phyloP scores from a whole-genome alignment of 306 rosid species.

The Citrullus colocynthis region DNA sequence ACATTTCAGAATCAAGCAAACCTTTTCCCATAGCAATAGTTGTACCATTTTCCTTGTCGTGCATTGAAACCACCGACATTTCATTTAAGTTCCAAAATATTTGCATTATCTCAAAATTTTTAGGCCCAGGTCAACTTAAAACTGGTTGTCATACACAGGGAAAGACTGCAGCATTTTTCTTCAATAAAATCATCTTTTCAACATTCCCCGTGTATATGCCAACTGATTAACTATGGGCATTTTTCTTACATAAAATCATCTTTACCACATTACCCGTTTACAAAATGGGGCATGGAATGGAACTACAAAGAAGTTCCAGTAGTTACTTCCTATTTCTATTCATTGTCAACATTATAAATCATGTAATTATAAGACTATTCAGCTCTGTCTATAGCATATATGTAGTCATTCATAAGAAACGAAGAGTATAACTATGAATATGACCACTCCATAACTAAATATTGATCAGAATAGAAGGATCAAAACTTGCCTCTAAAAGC shows the following conservation, averaged over 20 bases:
- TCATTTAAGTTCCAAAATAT: background rate
- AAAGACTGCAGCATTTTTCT: background rate
- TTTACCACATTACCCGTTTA: background rate
- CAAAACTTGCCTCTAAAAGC: conserved; percentile 50
- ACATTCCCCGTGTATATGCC: background rate
- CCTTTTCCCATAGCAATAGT: background rate
- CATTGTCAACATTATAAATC: background rate
- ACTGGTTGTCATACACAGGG: background rate
- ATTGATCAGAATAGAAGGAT: background rate
- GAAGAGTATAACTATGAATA: background rate
- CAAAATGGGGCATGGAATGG: background rate
- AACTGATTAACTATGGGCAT: background rate
- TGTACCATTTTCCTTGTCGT: background rate
- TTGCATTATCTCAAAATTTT: background rate
- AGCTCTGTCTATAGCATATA: background rate
- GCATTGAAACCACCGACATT: background rate
- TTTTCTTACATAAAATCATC: background rate
- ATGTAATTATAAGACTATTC: background rate
- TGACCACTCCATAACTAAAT: background rate
- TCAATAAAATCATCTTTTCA: background rate
- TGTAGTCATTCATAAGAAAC: background rate
- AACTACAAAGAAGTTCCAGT: background rate
- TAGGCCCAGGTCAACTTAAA: background rate
- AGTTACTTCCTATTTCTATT: background rate
- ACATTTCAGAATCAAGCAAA: background rate